A percentile compares a stretch with the other conserved stretches of the same genome.
Conservation (phyloP, 345 rosid species). For the Pistacia vera region DNA sequence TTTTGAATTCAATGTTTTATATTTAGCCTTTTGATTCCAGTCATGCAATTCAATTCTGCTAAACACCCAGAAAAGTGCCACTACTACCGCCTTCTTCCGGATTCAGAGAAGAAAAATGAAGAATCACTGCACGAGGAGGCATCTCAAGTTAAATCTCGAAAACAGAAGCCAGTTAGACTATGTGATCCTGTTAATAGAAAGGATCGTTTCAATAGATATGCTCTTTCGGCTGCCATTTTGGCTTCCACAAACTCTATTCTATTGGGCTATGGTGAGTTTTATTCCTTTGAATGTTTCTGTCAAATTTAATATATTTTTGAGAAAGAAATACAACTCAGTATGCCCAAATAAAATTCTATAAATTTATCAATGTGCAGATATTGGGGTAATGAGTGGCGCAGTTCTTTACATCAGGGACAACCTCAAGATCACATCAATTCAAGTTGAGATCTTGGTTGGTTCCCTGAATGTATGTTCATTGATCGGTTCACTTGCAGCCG, state of each 20-base stretch:
- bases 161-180: neutral
- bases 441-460: slow-evolving; percentile 60
- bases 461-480: slow-evolving; percentile 51
- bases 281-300: neutral
- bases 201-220: slow-evolving; percentile 45
- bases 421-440: slow-evolving; percentile 45
- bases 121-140: slow-evolving; percentile 11
- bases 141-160: neutral
- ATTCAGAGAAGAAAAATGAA: slow-evolving; percentile 17
- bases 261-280: slow-evolving; percentile 65
- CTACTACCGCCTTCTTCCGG: slow-evolving; percentile 28
- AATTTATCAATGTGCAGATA: slow-evolving; percentile 33
- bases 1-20: neutral
- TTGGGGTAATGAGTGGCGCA: slow-evolving; percentile 77
- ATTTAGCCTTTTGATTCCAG: slow-evolving; percentile 13
- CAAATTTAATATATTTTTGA: no score
- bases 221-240: slow-evolving; percentile 64
- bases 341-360: neutral
- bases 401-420: slow-evolving; percentile 47
- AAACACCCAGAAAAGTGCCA: slow-evolving; percentile 15
- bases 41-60: slow-evolving; percentile 30
- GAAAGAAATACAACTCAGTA: no score
- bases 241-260: slow-evolving; percentile 71
- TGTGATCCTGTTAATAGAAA: neutral
- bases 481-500: slow-evolving; percentile 55